Conservation (phyloP, 2,329 filamentous ascomycete species). For the Phaeosphaeriaceae sp. region DNA sequence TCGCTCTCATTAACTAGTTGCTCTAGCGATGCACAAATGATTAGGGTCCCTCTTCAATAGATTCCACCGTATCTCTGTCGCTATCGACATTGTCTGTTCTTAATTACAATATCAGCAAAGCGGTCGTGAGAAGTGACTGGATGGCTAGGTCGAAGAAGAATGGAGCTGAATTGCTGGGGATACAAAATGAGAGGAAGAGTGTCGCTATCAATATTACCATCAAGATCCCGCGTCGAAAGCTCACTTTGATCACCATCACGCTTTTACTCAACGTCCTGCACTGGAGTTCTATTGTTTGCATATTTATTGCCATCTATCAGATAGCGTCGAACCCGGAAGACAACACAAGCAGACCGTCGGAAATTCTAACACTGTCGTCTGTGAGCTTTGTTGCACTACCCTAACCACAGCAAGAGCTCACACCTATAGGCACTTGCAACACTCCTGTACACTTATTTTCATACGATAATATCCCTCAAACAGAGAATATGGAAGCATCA, state of each 20-base stretch:
- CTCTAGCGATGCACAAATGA: background rate
- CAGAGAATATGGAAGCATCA: conserved; percentile 39
- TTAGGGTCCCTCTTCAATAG: background rate
- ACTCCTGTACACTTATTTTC: conserved; percentile 42
- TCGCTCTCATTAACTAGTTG: background rate
- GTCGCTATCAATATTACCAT: conserved; percentile 15
- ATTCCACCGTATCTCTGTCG: background rate
- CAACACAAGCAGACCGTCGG: conserved; percentile 34
- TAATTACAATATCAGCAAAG: background rate
- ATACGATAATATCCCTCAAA: conserved; percentile 42
- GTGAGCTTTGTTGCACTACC: conserved; percentile 23
- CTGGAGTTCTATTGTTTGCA: conserved; percentile 40
- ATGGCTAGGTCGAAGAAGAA: conserved; percentile 32
- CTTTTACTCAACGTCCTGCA: conserved; percentile 43
- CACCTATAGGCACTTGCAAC: conserved; percentile 39
- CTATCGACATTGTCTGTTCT: background rate
- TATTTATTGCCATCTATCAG: conserved; percentile 37
- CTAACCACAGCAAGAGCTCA: conserved; percentile 13
- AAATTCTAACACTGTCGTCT: conserved; percentile 40
- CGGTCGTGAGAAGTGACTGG: conserved; percentile 14
- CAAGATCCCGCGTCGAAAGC: conserved; percentile 35
- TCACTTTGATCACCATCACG: conserved; percentile 44
- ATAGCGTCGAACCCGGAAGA: conserved; percentile 37
- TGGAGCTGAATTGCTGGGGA: conserved; percentile 25
- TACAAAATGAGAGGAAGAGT: conserved; percentile 16